Base-by-base conservation (phyloP, 257 asterid genomes). In the Fraxinus cuspidata region DNA sequence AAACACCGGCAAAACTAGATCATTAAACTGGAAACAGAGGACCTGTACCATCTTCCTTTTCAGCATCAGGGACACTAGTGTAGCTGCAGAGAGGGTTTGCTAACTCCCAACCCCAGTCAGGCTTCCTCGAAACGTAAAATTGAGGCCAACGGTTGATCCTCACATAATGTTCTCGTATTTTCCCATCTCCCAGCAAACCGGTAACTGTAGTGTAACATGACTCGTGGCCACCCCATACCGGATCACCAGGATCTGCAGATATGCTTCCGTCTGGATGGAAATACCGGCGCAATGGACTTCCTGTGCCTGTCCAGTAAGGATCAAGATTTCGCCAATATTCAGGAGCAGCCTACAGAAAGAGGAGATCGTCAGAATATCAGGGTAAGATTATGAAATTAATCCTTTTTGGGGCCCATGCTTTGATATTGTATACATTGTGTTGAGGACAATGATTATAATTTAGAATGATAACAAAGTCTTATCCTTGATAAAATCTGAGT, bases 161-260 rank as follows among this genome's bases (percentile, higher is more conserved):
- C 37, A 94, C 96, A 28, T 92, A 94, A 81, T 94, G 96, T 34
- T 85, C 86, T 53, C 98, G 82, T 16, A 94, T 87, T 78, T 84
- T 84, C 68, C 94, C 93, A 44, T 84, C 86, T 10, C 81, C 82
- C 28, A 90, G 76, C 44, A 90, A 69, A 28, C 98, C 89, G 0
- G 98, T 94, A 25, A 94, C 96, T 9, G 88, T 75, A 53, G 90
- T 87, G 86, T 83, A 92, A 38, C 96, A 88, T 5, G 94, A 87
- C 74, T 94, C 97, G 16, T 94, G 98, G 49, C 98, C 98, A 2
- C 97, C 98, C 98, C 97, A 94, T 32, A 89, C 92, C 75, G 25
- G 38, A 85, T 94, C 98, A 35, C 74, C 88, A 6, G 84, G 74
- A 68, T 87, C 98, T 0, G 94, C 96, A 2, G 89, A 86, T 71